phyloP scores from a whole-genome alignment of 1,284 basidiomycete genomes.

The Tausonia pullulans region DNA sequence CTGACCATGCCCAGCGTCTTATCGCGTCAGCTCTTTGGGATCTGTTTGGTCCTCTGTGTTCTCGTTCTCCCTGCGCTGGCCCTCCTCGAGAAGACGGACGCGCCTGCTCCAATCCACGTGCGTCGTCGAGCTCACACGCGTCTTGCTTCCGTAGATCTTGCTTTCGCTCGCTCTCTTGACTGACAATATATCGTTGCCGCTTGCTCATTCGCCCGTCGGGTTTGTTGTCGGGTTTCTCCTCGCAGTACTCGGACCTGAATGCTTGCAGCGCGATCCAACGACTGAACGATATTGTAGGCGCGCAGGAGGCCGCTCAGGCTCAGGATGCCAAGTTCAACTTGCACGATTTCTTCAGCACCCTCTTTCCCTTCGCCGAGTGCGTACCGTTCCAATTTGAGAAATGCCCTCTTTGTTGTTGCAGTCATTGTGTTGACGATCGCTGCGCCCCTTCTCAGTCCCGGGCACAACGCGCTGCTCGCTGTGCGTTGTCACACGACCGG shows the following conservation, averaged over 20 bases:
- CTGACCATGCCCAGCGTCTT: too few species aligned
- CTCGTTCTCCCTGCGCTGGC: slow-evolving; percentile 5
- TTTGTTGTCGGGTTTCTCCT: too few species aligned
- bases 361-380: slow-evolving; percentile 10
- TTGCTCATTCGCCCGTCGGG: not conserved
- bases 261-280: not conserved
- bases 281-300: not conserved
- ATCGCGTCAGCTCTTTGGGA: too few species aligned
- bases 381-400: not conserved
- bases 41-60: not conserved
- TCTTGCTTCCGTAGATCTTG: not conserved
- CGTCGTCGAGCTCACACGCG: not conserved
- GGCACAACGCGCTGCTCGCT: slow-evolving; percentile 6
- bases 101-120: slow-evolving; percentile 3
- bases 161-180: not conserved
- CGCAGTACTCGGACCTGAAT: slow-evolving; percentile 2
- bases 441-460: not conserved
- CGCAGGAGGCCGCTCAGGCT: not conserved
- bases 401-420: not conserved
- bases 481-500: not conserved
- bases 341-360: not conserved
- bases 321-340: not conserved
- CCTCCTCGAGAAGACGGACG: slow-evolving; percentile 5
- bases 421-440: not conserved
- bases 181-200: not conserved